Conservation (phyloP, 768 basidiomycete genomes). For the Favolaschia claudopus region DNA sequence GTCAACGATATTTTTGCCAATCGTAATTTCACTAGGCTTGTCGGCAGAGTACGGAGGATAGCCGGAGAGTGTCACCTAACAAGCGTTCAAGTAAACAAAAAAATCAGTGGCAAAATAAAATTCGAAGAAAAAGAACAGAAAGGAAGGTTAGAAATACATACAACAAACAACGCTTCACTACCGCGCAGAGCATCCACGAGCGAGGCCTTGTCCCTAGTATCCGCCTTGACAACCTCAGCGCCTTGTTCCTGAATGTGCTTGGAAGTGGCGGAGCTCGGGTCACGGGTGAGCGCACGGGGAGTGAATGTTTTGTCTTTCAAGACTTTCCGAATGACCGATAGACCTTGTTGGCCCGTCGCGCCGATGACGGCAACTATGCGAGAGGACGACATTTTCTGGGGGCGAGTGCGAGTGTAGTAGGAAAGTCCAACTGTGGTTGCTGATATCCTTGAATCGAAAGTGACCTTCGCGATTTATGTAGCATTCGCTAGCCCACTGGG, state of each 20-base stretch:
- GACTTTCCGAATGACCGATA: constrained; percentile 33
- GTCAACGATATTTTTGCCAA: constrained; percentile 34
- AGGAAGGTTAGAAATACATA: no score
- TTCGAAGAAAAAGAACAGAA: no score
- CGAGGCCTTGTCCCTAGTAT: constrained; percentile 33
- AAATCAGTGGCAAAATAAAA: background rate
- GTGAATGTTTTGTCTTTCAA: constrained; percentile 43
- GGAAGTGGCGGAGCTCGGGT: constrained; percentile 34
- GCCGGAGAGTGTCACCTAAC: background rate
- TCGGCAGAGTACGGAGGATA: background rate
- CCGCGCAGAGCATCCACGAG: constrained; percentile 35
- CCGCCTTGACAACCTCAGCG: constrained; percentile 22
- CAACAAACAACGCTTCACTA: constrained; percentile 41
- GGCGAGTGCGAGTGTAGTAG: no score
- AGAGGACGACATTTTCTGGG: background rate
- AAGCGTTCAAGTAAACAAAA: background rate
- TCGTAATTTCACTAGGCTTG: constrained; percentile 14
- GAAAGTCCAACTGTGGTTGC: no score
- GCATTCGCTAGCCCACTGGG: no score
- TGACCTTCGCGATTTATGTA: no score
- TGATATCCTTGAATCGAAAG: no score
- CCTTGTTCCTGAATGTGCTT: constrained; percentile 30
- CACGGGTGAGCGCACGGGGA: constrained; percentile 43
- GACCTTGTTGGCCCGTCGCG: constrained; percentile 46
- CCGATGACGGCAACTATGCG: constrained; percentile 42